phyloP scores from a whole-genome alignment of 345 rosid species.

The Lepidium didymum region DNA sequence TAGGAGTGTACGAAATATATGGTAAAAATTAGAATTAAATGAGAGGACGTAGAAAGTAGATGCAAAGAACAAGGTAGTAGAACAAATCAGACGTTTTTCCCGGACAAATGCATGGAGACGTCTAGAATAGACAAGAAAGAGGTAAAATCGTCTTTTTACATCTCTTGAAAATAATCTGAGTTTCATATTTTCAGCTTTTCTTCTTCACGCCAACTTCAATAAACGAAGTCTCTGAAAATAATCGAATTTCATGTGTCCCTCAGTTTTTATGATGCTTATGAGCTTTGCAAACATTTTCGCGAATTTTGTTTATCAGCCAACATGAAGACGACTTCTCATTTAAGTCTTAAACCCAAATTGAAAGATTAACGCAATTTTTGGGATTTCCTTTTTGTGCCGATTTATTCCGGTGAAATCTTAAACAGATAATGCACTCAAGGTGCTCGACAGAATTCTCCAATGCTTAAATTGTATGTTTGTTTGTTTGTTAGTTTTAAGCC shows the following conservation, averaged over 20 bases:
- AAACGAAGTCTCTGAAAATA: too few relatives aligned
- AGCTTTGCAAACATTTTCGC: not conserved
- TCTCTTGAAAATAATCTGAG: too few relatives aligned
- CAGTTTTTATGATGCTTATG: not conserved
- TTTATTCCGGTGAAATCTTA: not conserved
- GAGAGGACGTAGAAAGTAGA: too few relatives aligned
- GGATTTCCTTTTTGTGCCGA: not conserved
- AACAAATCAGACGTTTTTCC: too few relatives aligned
- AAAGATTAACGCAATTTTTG: not conserved
- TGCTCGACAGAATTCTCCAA: slow-evolving; percentile 11
- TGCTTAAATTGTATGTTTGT: not conserved
- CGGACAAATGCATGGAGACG: too few relatives aligned
- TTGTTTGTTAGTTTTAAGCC: not conserved
- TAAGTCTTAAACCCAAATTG: not conserved
- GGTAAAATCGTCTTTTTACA: too few relatives aligned
- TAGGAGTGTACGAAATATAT: too few relatives aligned
- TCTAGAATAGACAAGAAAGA: too few relatives aligned
- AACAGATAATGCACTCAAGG: slow-evolving; percentile 1
- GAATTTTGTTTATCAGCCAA: not conserved
- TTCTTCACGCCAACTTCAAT: too few relatives aligned
- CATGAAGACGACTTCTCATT: not conserved
- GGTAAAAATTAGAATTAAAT: too few relatives aligned
- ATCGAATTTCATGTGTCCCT: not conserved
- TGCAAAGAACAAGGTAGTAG: too few relatives aligned
- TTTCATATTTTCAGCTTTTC: too few relatives aligned